Conservation (phyloP, 2,329 filamentous ascomycete species). For the Periconia digitata region DNA sequence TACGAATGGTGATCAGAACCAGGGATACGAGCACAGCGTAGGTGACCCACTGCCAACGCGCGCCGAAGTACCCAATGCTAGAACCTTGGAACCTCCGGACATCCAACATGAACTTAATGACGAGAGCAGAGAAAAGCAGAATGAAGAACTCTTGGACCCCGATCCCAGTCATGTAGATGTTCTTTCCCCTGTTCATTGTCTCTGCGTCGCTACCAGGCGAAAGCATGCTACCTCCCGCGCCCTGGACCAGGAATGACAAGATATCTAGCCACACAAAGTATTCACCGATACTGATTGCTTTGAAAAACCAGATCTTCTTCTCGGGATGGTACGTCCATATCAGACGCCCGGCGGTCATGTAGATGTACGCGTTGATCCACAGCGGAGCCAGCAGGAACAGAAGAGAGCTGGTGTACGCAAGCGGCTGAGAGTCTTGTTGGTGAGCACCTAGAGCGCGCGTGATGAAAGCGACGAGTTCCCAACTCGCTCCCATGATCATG, state of each 20-base stretch:
- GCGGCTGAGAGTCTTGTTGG: conserved; percentile 39
- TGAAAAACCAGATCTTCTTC: conserved; percentile 38
- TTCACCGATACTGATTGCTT: conserved; percentile 41
- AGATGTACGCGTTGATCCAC: conserved; percentile 50
- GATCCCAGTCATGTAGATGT: conserved; percentile 44
- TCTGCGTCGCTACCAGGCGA: conserved; percentile 23
- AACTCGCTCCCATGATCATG: conserved; percentile 47
- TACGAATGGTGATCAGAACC: conserved; percentile 52
- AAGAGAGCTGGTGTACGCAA: conserved; percentile 41
- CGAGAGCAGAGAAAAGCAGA: conserved; percentile 20
- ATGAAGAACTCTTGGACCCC: conserved; percentile 37
- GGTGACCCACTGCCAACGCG: conserved; percentile 28
- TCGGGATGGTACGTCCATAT: conserved; percentile 43
- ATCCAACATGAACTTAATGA: conserved; percentile 23
- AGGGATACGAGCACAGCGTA: conserved; percentile 47
- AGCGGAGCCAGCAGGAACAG: conserved; percentile 50
- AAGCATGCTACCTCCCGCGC: conserved; percentile 42
- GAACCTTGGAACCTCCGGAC: conserved; percentile 7
- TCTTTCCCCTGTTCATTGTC: conserved; percentile 42
- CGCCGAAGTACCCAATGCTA: neutral
- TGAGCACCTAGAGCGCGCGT: conserved; percentile 45
- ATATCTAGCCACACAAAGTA: conserved; percentile 52
- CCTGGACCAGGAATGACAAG: conserved; percentile 49
- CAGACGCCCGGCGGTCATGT: conserved; percentile 44
- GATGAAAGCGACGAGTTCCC: conserved; percentile 48